phyloP scores from a whole-genome alignment of 306 rosid species.

The Cicer yamashitae region DNA sequence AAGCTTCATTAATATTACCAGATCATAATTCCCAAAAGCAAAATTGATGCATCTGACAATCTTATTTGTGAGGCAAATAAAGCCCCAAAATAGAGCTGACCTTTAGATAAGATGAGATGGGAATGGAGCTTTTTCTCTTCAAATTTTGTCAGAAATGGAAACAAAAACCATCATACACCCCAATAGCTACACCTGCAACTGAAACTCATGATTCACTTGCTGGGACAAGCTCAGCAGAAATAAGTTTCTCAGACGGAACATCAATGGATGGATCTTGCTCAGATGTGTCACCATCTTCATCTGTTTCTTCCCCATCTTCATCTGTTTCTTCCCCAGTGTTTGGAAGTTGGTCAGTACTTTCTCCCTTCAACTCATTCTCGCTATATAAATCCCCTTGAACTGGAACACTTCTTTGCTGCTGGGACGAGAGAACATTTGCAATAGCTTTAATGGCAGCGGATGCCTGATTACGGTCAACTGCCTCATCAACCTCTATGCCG shows the following conservation, averaged over 20 bases:
- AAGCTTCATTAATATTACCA: not conserved
- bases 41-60: conserved; percentile 29
- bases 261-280: conserved; percentile 36
- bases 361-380: conserved; percentile 70
- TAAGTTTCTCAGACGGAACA: conserved; percentile 32
- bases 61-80: not conserved
- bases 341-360: conserved; percentile 44
- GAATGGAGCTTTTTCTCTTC: conserved; percentile 18
- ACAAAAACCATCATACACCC: not conserved
- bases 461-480: conserved; percentile 59
- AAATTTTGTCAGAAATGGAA: conserved; percentile 15
- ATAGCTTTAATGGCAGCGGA: conserved; percentile 86
- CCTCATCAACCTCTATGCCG: conserved; percentile 53
- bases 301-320: not conserved
- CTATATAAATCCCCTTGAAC: conserved; percentile 76
- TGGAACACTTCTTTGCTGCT: conserved; percentile 72
- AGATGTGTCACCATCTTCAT: conserved; percentile 32
- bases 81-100: conserved; percentile 7
- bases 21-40: conserved; percentile 4
- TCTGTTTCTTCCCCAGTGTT: not conserved
- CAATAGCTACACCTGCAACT: conserved; percentile 1
- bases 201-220: conserved; percentile 33
- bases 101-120: not conserved
- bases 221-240: conserved; percentile 20
- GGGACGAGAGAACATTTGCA: conserved; percentile 77